These are phyloP conservation scores for Micractinium sp. DNA, from an alignment of 139 green algal species.

Conservation along the genomic window DNA sequence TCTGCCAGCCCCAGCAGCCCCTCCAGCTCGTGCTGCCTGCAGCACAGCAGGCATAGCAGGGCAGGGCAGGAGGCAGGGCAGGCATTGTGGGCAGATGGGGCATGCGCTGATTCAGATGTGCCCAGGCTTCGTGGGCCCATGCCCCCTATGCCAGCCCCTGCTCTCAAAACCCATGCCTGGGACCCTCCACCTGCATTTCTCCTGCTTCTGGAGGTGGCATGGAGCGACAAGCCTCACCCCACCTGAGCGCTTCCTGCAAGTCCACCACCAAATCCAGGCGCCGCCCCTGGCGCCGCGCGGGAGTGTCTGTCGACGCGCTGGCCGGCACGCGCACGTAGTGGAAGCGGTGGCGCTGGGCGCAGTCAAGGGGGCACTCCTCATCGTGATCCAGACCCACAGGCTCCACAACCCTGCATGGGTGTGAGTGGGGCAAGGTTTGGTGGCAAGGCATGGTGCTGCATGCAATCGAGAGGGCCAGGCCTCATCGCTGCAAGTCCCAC, in stretches of 20 bases:
- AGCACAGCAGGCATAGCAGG: neutral
- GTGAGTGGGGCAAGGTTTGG: neutral
- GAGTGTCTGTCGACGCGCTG: too few species aligned
- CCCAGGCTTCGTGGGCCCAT: neutral
- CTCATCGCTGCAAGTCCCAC: neutral
- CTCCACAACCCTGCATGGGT: constrained; percentile 28
- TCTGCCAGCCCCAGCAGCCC: constrained; percentile 18
- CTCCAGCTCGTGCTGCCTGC: neutral
- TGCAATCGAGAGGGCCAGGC: neutral
- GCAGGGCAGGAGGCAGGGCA: too few species aligned
- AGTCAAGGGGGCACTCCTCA: constrained; percentile 17
- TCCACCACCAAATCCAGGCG: constrained; percentile 54
- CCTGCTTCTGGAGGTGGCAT: neutral
- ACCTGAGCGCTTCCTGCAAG: constrained; percentile 30
- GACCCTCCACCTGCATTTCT: neutral
- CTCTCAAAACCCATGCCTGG: neutral
- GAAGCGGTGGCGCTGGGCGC: neutral
- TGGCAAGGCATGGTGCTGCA: neutral
- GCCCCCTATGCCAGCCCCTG: neutral
- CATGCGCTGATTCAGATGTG: neutral
- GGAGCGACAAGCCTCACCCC: neutral
- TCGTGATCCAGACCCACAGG: constrained; percentile 20
- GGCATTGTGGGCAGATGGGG: neutral
- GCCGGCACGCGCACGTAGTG: too few species aligned
- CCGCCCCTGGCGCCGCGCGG: neutral